Conservation (phyloP, 1,139 yeast species). For the Kodamaea anthophila region DNA sequence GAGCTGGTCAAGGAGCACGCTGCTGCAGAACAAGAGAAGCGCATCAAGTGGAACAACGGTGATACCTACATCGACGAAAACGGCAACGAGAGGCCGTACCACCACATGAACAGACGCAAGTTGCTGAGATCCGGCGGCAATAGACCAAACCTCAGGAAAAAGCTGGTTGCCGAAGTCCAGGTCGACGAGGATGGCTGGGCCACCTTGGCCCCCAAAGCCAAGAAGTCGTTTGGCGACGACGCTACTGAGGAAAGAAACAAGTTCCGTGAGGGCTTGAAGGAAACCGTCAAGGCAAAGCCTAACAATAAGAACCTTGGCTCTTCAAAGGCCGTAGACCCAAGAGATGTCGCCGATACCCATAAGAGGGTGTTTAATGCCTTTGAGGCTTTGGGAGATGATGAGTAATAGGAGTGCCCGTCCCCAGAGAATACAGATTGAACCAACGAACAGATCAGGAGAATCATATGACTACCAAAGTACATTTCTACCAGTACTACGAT, state of each 20-base stretch:
- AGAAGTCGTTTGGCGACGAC: conserved; percentile 46
- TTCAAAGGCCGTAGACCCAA: conserved; percentile 65
- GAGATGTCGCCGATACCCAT: conserved; percentile 66
- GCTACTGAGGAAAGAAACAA: conserved; percentile 41
- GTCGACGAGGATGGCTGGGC: conserved; percentile 83
- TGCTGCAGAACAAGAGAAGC: conserved; percentile 28
- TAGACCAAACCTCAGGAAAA: conserved; percentile 48
- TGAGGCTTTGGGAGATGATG: conserved; percentile 67
- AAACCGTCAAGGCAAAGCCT: conserved; percentile 52
- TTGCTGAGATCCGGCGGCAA: conserved; percentile 47
- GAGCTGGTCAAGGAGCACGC: conserved; percentile 54
- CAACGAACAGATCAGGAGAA: neutral
- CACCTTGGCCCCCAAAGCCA: conserved; percentile 50
- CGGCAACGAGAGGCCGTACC: conserved; percentile 45
- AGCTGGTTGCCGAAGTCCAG: conserved; percentile 48
- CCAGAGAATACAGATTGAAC: neutral
- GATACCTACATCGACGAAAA: conserved; percentile 45
- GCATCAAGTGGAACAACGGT: conserved; percentile 34
- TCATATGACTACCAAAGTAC: neutral
- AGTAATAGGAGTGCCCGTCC: conserved; percentile 9
- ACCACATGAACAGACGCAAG: conserved; percentile 53
- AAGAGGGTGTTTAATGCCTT: conserved; percentile 68
- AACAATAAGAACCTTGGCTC: conserved; percentile 70
- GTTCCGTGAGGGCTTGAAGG: conserved; percentile 42
- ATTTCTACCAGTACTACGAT: neutral